Evolutionary conservation across 805 yeast species (phyloP).

Genomic region (Grigorovia humatica): DNA sequence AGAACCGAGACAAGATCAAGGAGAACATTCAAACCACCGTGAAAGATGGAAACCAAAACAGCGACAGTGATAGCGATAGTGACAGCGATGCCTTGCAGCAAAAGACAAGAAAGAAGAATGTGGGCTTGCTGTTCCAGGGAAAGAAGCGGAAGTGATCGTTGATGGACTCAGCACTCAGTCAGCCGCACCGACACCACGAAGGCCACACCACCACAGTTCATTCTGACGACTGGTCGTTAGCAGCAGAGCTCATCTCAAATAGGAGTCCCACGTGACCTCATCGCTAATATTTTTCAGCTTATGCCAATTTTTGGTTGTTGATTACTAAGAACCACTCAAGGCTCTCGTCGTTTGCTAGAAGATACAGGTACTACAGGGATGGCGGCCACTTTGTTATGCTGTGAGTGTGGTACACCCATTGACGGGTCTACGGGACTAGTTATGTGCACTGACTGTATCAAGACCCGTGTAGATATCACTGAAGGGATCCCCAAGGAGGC

Average conservation of each 20-base stretch:
- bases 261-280: background rate
- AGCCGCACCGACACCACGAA: too few relatives aligned
- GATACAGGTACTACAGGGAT: background rate
- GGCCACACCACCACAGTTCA: too few relatives aligned
- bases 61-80: constrained; percentile 7
- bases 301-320: background rate
- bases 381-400: constrained; percentile 75
- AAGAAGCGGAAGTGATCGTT: constrained; percentile 6
- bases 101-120: constrained; percentile 17
- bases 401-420: constrained; percentile 97
- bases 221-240: too few relatives aligned
- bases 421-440: constrained; percentile 90
- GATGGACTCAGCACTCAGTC: background rate
- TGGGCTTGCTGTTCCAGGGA: constrained; percentile 20
- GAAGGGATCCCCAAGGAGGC: constrained; percentile 92
- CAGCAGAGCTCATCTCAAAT: too few relatives aligned
- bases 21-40: background rate
- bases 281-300: background rate
- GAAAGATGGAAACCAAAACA: background rate
- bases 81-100: constrained; percentile 10
- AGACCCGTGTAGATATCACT: constrained; percentile 84
- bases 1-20: background rate
- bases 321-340: background rate
- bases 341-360: background rate
- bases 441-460: constrained; percentile 96